Evolutionary conservation across 805 yeast species (phyloP).

Genomic region (Novakomyces olei): DNA sequence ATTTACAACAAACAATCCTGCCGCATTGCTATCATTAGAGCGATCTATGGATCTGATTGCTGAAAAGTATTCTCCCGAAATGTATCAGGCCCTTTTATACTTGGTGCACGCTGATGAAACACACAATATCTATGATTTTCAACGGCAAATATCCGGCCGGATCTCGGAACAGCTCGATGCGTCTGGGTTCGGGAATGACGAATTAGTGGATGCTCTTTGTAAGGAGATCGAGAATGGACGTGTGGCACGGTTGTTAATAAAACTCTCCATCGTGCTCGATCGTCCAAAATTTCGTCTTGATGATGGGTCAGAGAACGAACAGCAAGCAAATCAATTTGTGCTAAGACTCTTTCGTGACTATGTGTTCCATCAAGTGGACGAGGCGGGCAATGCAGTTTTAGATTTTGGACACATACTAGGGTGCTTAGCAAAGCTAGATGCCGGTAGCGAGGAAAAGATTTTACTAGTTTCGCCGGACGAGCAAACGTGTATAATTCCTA

Average conservation of each 20-base stretch:
- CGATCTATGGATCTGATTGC: no score
- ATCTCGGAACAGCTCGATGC: no score
- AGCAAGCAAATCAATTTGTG: conserved; percentile 53
- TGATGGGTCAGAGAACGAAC: conserved; percentile 39
- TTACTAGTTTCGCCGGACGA: conserved; percentile 2
- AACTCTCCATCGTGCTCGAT: conserved; percentile 56
- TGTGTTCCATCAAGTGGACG: conserved; percentile 68
- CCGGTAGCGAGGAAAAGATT: conserved; percentile 1
- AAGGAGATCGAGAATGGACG: conserved; percentile 83
- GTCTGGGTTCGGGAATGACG: no score
- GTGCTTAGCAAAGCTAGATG: conserved; percentile 41
- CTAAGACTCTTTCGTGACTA: conserved; percentile 51
- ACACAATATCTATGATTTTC: no score
- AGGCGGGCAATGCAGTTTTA: conserved; percentile 48
- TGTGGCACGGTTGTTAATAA: conserved; percentile 57
- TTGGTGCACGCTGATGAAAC: no score
- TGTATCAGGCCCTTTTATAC: no score
- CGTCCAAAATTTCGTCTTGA: conserved; percentile 53
- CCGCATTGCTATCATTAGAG: no score
- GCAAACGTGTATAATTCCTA: neutral
- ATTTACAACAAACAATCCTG: no score
- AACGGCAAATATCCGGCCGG: no score
- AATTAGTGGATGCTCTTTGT: no score
- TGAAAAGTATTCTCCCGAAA: no score
- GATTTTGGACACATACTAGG: conserved; percentile 66